Evolutionary conservation across 139 green algal species (phyloP).

Genomic region (Coccomyxa sp.): DNA sequence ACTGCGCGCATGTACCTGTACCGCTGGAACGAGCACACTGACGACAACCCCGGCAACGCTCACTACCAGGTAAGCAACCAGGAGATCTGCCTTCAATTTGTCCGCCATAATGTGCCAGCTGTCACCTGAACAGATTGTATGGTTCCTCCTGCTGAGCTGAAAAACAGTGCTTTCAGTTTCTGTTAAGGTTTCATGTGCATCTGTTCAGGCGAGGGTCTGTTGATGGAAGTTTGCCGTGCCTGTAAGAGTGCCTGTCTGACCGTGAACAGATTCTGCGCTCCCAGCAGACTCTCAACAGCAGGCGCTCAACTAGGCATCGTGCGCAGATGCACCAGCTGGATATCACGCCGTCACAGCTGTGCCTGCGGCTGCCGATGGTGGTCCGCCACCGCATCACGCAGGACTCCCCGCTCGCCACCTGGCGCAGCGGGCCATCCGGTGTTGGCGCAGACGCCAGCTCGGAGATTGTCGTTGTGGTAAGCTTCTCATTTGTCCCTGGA

Average conservation of each 20-base stretch:
- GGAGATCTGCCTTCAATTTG: background rate
- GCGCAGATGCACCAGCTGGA: slow-evolving; percentile 9
- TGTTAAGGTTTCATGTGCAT: too few relatives aligned
- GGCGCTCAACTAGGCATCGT: background rate
- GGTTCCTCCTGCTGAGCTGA: too few relatives aligned
- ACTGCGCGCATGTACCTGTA: slow-evolving; percentile 59
- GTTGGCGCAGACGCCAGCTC: slow-evolving; percentile 39
- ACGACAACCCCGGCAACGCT: slow-evolving; percentile 28
- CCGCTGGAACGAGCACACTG: slow-evolving; percentile 39
- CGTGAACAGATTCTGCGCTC: too few relatives aligned
- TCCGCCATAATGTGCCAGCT: too few relatives aligned
- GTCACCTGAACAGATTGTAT: too few relatives aligned
- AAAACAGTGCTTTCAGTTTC: too few relatives aligned
- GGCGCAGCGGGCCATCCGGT: slow-evolving; percentile 15
- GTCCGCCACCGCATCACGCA: slow-evolving; percentile 49
- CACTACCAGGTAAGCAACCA: slow-evolving; percentile 19
- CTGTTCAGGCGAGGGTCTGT: too few relatives aligned
- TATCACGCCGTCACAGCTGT: slow-evolving; percentile 24
- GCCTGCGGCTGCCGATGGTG: slow-evolving; percentile 56
- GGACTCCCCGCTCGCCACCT: slow-evolving; percentile 29
- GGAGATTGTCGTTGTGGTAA: slow-evolving; percentile 52
- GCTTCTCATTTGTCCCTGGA: background rate
- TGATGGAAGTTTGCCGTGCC: too few relatives aligned
- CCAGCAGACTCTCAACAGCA: slow-evolving; percentile 35
- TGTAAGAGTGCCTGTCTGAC: too few relatives aligned